A percentile compares a stretch with the other conserved stretches of the same genome.
phyloP scores from a whole-genome alignment of 192 early-diverging fungal species.

The Phlyctochytrium planicorne region DNA sequence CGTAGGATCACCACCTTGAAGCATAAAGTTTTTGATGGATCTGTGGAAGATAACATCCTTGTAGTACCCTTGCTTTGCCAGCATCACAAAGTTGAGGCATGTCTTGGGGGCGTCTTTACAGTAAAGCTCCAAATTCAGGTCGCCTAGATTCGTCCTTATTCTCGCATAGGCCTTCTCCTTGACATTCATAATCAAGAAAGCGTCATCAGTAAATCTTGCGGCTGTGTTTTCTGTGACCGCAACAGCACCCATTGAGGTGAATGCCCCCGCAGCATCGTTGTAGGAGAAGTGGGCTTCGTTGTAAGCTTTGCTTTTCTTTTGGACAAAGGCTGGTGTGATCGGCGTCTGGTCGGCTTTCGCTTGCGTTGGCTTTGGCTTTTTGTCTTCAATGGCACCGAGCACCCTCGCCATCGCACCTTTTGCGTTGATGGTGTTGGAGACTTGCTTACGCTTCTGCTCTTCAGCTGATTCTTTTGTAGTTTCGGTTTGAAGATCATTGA shows the following conservation, averaged over 20 bases:
- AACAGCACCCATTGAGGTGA: conserved; percentile 84
- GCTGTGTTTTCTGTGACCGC: conserved; percentile 70
- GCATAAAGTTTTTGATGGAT: conserved; percentile 56
- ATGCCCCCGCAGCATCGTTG: conserved; percentile 71
- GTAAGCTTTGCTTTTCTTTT: conserved; percentile 46
- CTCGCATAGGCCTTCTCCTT: conserved; percentile 74
- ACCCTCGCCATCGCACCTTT: conserved; percentile 55
- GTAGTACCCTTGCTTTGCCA: conserved; percentile 83
- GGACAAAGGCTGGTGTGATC: conserved; percentile 46
- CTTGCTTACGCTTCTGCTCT: conserved; percentile 45
- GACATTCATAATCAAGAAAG: conserved; percentile 85
- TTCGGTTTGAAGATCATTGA: conserved; percentile 57
- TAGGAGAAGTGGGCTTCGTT: conserved; percentile 85
- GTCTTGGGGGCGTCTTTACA: conserved; percentile 81
- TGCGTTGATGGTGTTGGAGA: conserved; percentile 61
- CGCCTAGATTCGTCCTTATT: conserved; percentile 80
- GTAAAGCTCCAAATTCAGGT: conserved; percentile 77
- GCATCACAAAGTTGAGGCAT: conserved; percentile 90
- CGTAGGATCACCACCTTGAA: conserved; percentile 57
- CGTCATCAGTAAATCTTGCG: conserved; percentile 74
- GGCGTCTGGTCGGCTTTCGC: conserved; percentile 7
- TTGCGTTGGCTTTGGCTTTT: not conserved
- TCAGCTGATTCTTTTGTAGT: too few species aligned
- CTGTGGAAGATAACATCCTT: conserved; percentile 82
- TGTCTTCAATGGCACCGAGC: conserved; percentile 47